A percentile compares a stretch with the other conserved stretches of the same genome.
Conservation (phyloP, 768 basidiomycete genomes). For the Podaxis sp. region DNA sequence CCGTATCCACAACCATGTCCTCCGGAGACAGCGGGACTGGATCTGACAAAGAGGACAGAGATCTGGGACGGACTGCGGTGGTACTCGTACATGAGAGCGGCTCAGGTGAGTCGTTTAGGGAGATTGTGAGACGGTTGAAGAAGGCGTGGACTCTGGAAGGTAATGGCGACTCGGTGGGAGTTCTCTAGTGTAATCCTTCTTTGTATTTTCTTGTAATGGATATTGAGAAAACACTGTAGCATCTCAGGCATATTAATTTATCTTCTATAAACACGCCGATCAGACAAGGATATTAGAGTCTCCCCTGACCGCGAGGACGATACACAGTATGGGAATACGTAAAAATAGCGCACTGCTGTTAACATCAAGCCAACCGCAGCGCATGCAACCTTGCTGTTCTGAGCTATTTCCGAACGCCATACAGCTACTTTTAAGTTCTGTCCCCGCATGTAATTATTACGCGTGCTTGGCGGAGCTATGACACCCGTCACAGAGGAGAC, state of each 20-base stretch:
- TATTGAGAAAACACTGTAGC: neutral
- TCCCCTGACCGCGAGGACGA: conserved; percentile 2
- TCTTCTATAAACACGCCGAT: neutral
- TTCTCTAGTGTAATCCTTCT: neutral
- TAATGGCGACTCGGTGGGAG: conserved; percentile 2
- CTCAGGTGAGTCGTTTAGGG: conserved; percentile 77
- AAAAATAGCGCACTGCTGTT: conserved; percentile 5
- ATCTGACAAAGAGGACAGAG: conserved; percentile 28
- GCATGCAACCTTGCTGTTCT: conserved; percentile 9
- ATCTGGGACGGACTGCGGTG: conserved; percentile 46
- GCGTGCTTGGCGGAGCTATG: neutral
- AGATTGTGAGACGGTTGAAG: conserved; percentile 63
- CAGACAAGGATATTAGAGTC: neutral
- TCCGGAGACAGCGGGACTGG: conserved; percentile 24
- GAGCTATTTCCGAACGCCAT: conserved; percentile 1
- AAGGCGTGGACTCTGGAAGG: conserved; percentile 68
- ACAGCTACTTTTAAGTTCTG: neutral
- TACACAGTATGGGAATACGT: conserved; percentile 2
- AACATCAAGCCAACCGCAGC: conserved; percentile 6
- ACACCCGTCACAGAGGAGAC: neutral
- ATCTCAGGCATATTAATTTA: neutral
- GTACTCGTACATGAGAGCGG: conserved; percentile 84
- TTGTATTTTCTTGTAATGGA: neutral
- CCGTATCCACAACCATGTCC: neutral
- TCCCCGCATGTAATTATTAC: conserved; percentile 1